Conservation (phyloP, 2,329 filamentous ascomycete species). For the Teratosphaeria nubilosa region DNA sequence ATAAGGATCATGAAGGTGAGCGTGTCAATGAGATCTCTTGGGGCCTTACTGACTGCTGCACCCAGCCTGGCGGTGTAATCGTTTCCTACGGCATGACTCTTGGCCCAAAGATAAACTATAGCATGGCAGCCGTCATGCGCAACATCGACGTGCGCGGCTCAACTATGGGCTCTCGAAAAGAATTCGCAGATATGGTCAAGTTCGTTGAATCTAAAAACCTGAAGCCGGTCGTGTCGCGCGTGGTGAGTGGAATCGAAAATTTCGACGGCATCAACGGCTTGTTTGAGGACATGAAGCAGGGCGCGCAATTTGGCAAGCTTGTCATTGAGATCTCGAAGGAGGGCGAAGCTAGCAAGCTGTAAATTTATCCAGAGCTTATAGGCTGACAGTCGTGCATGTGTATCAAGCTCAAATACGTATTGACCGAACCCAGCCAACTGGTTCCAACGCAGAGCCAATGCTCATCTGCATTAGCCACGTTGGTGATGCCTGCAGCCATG, state of each 20-base stretch:
- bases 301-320: conserved; percentile 83
- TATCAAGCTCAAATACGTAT: neutral
- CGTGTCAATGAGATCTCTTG: neutral
- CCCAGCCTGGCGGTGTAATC: conserved; percentile 65
- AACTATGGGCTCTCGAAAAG: conserved; percentile 83
- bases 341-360: conserved; percentile 20
- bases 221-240: conserved; percentile 63
- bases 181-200: conserved; percentile 82
- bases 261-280: conserved; percentile 68
- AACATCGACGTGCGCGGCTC: conserved; percentile 79
- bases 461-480: neutral
- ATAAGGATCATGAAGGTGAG: conserved; percentile 56
- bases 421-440: neutral
- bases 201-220: conserved; percentile 69
- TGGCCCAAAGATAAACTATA: conserved; percentile 72
- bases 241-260: conserved; percentile 60
- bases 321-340: conserved; percentile 57
- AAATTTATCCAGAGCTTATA: conserved; percentile 1
- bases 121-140: conserved; percentile 72
- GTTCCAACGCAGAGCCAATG: neutral
- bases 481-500: neutral
- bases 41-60: conserved; percentile 4
- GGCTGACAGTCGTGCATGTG: too few relatives aligned
- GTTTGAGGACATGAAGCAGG: conserved; percentile 81
- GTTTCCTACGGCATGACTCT: conserved; percentile 86